Conservation (phyloP, 1,284 basidiomycete genomes). For the Bjerkandera adusta region DNA sequence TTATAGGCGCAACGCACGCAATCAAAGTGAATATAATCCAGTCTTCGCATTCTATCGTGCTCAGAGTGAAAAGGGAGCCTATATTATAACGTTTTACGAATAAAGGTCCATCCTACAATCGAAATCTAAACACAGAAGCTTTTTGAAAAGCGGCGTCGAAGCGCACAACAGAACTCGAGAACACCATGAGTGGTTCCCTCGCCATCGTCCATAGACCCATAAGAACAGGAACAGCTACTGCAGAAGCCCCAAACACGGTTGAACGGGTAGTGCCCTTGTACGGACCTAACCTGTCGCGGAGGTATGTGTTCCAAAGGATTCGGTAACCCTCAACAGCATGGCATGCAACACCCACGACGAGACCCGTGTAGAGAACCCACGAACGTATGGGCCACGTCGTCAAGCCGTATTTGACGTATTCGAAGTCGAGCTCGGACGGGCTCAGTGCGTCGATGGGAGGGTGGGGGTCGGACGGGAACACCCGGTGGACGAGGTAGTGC, state of each 20-base stretch:
- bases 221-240: slow-evolving; percentile 45
- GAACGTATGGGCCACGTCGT: slow-evolving; percentile 57
- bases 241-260: slow-evolving; percentile 32
- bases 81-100: too few species aligned
- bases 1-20: too few species aligned
- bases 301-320: slow-evolving; percentile 51
- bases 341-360: slow-evolving; percentile 48
- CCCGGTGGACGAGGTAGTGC: slow-evolving; percentile 62
- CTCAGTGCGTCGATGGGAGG: slow-evolving; percentile 42
- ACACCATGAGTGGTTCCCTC: slow-evolving; percentile 54
- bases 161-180: slow-evolving; percentile 47
- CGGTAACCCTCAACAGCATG: slow-evolving; percentile 59
- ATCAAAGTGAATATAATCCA: too few species aligned
- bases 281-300: slow-evolving; percentile 24
- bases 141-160: slow-evolving; percentile 37
- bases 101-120: too few species aligned
- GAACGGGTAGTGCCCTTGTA: slow-evolving; percentile 27
- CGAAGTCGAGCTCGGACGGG: slow-evolving; percentile 70
- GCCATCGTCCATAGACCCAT: slow-evolving; percentile 52
- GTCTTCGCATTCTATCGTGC: too few species aligned
- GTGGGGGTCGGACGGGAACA: slow-evolving; percentile 39
- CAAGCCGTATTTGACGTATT: slow-evolving; percentile 69
- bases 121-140: slow-evolving; percentile 4
- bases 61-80: too few species aligned
- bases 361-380: slow-evolving; percentile 56